These are phyloP conservation scores for Castanopsis chinensis DNA, from an alignment of 306 rosid species.

Conservation along the genomic window DNA sequence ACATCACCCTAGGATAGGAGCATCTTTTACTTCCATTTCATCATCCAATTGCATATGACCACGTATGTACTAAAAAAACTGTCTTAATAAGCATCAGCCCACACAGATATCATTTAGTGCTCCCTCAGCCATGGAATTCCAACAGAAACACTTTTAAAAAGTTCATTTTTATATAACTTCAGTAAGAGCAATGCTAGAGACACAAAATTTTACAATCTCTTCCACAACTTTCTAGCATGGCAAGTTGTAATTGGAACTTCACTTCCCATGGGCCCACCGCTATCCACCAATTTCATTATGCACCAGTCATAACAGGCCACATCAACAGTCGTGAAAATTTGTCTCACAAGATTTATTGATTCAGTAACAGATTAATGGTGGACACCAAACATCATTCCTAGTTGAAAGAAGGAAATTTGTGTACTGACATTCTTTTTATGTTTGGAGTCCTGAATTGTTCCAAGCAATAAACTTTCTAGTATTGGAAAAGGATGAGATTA, in stretches of 20 bases:
- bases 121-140: not conserved
- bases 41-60: not conserved
- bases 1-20: not conserved
- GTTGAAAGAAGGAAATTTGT: not conserved
- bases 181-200: too few relatives aligned
- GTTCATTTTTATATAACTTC: not conserved
- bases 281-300: too few relatives aligned
- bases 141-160: not conserved
- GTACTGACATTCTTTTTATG: constrained; percentile 3
- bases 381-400: too few relatives aligned
- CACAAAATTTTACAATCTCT: too few relatives aligned
- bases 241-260: too few relatives aligned
- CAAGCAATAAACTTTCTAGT: constrained; percentile 5
- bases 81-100: too few relatives aligned
- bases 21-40: not conserved
- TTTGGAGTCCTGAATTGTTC: constrained; percentile 1
- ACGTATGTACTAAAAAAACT: not conserved
- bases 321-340: too few relatives aligned
- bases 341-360: too few relatives aligned
- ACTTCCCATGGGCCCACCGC: too few relatives aligned
- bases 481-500: not conserved
- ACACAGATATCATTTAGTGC: too few relatives aligned
- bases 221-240: too few relatives aligned
- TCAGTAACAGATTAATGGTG: not conserved
- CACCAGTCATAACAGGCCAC: too few relatives aligned